Evolutionary conservation across 2,329 filamentous ascomycete species (phyloP), one percentile per base, ranked within the genome.

Genomic region (Phaeophleospora eucalypticola): DNA sequence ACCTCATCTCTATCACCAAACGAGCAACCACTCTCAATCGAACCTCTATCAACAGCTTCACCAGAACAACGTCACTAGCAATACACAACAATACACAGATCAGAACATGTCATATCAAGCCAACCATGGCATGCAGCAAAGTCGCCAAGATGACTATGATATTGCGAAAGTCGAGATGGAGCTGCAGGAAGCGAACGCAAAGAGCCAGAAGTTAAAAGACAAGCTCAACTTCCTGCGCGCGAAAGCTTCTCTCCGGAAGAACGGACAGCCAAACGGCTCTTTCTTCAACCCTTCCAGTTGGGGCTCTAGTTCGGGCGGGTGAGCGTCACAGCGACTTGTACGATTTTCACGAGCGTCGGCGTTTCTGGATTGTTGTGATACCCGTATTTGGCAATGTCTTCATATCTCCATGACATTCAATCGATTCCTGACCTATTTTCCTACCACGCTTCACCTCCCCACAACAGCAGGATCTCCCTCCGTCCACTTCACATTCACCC

Each of bases 401-500:
- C n/a, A n/a, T n/a, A n/a, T n/a, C n/a, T n/a, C n/a, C n/a, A n/a
- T n/a, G n/a, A n/a, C n/a, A n/a, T n/a, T n/a, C n/a, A n/a, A n/a
- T n/a, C n/a, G n/a, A n/a, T n/a, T n/a, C n/a, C n/a, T n/a, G n/a
- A n/a, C n/a, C n/a, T n/a, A n/a, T n/a, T n/a, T n/a, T 32, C 27
- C 27, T n/a, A 32, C n/a, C 36, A 6, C 7, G 15, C 10, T 17
- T 21, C 27, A 21, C 12, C 14, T 17, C 18, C 32, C n/a, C 29
- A 51, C 37, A 41, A 46, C 41, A 14, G 10, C 21, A 16, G 12
- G 10, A 56, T 65, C 62, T 2, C 64, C 64, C 36, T 63, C 43
- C 12, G 33, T 55, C 67, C 68, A 70, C 9, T 59, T 53, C 43
- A 60, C 24, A 35, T 67, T 54, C 33, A 66, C 40, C 18, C 46